Base-by-base conservation (phyloP, 495 filamentous ascomycete genomes). In the Penicillium cosmopolitanum region DNA sequence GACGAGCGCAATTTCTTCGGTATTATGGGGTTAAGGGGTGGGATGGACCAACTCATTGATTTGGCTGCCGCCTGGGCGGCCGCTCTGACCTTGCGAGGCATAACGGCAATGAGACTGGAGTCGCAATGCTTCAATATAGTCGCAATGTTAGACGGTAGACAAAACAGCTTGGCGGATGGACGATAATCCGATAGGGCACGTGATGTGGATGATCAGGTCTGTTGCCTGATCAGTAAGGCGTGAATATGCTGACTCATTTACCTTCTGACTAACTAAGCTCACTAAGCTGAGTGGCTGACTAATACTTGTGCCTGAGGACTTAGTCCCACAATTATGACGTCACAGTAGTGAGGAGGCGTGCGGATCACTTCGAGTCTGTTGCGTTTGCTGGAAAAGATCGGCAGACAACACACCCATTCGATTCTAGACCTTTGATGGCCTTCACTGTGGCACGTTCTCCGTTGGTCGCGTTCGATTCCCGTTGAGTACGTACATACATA, bases 61-160 rank as follows among this genome's bases (percentile, higher is more conserved):
- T 82, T 74, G 16, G 78, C 78, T 50, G 79, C 79, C 52, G 79
- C 76, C 60, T 81, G 79, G 38, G 79, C 79, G 59, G 79, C 79
- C 21, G 77, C 77, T 61, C 80, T 66, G 38, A 76, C 72, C 60
- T 76, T 77, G 62, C 82, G 70, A 44, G 77, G 77, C 82, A 84
- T 84, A n/a, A 13, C 58, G 62, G 51, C 42, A 51, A 50, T 53
- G 56, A 53, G 31, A 53, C 31, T 50, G 16, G 36, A 57, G 34
- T 60, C 44, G 54, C 65, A 61, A 66, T 52, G 23, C 33, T 44
- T n/a, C 46, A 52, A 61, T 55, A 60, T 62, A 57, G 54, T 57
- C 11, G 23, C 46, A 28, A 23, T 48, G 46, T 48, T 28, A 10
- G n/a, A 13, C 9, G 46, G 19, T 21, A 18, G 18, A 7, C 42